A percentile compares a stretch with the other conserved stretches of the same genome.
phyloP scores from a whole-genome alignment of 257 asterid species.

The Fraxinus anomala region DNA sequence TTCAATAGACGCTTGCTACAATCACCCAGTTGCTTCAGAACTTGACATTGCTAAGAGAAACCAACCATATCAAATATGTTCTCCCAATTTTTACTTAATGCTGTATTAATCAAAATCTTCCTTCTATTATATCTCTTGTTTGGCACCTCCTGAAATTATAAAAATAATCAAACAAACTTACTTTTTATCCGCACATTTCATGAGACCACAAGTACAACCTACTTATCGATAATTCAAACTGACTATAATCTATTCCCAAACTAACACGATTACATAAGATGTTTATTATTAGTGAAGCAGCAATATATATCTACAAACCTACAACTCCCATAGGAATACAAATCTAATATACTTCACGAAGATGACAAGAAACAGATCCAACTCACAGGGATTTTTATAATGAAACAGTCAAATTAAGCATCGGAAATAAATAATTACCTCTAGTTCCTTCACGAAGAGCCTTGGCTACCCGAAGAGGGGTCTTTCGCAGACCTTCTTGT shows the following conservation, averaged over 20 bases:
- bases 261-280: not conserved
- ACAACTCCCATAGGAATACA: not conserved
- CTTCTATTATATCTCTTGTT: not conserved
- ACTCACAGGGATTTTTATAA: not conserved
- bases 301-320: not conserved
- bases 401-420: not conserved
- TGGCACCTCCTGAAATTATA: too few relatives aligned
- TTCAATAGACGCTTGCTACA: not conserved
- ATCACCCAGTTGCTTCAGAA: not conserved
- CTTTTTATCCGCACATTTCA: too few relatives aligned
- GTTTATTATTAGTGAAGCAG: not conserved
- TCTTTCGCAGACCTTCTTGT: slow-evolving; percentile 78
- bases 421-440: slow-evolving; percentile 51
- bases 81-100: not conserved
- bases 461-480: slow-evolving; percentile 93
- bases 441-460: slow-evolving; percentile 83
- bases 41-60: not conserved
- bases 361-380: slow-evolving; percentile 26
- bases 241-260: too few relatives aligned
- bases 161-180: too few relatives aligned
- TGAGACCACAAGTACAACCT: too few relatives aligned
- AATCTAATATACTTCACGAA: not conserved
- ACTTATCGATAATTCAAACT: too few relatives aligned
- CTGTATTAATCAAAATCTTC: not conserved
- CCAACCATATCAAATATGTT: not conserved